Percentiles rank a stretch among this genome's conserved stretches.
These are phyloP conservation scores for Aegilops bicornis DNA, from an alignment of 176 grass and related monocot species.

Conservation along the genomic window DNA sequence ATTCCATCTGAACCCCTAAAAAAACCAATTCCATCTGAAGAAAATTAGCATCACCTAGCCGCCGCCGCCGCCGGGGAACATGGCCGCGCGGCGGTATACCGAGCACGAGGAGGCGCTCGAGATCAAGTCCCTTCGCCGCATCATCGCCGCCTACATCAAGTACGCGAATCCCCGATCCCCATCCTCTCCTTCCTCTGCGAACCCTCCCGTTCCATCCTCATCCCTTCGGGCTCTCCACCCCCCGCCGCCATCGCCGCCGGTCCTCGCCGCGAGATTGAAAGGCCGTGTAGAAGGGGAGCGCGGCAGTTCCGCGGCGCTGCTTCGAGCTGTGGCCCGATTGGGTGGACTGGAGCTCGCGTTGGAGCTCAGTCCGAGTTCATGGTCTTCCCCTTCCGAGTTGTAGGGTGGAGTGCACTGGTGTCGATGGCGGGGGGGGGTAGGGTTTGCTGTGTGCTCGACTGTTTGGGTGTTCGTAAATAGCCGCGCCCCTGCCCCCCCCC, in stretches of 20 bases:
- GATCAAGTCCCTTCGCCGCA: constrained; percentile 88
- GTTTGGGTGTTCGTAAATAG: not conserved
- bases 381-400: not conserved
- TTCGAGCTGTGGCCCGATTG: not conserved
- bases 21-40: not conserved
- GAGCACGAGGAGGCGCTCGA: constrained; percentile 88
- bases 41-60: not conserved
- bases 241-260: not conserved
- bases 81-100: constrained; percentile 79
- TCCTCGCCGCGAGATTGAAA: not conserved
- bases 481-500: no score
- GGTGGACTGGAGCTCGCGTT: not conserved
- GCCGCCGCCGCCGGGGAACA: constrained; percentile 32
- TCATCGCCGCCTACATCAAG: constrained; percentile 92
- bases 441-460: not conserved
- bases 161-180: constrained; percentile 24
- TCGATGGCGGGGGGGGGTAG: not conserved
- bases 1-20: not conserved
- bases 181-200: not conserved
- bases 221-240: not conserved
- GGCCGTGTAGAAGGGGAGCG: not conserved
- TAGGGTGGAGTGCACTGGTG: constrained; percentile 13
- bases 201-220: not conserved
- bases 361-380: constrained; percentile 7
- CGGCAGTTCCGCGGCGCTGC: not conserved